Base-by-base conservation (phyloP, 2,329 filamentous ascomycete species). In the Penicillium sp. region DNA sequence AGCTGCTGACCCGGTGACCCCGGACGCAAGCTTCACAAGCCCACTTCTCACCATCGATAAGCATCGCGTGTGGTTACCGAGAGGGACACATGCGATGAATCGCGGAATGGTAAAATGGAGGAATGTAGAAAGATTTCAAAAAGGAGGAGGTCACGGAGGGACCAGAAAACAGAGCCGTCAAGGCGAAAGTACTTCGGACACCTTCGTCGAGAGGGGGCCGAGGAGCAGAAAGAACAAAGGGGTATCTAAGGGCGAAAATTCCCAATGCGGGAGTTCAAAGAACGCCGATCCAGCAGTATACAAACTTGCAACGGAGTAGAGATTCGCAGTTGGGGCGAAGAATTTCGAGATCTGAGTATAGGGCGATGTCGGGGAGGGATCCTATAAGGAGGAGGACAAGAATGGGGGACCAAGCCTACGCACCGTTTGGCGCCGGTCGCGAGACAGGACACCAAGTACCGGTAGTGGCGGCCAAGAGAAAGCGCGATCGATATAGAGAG, bases 1-100 rank as follows among this genome's bases (percentile, higher is more conserved):
- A 99, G 73, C 94, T 96, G 87, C 92, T 97, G 71, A 99, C 94
- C 72, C 94, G 90, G 79, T 99, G 94, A 70, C 94, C 94, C 76
- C 94, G 89, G 72, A 99, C 91, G 79, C 94, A 99, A 77, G 92
- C 92, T 79, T 95, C 90, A 81, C 92, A 97, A 76, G 92, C 92
- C 80, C 85, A 97, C 81, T 97, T 97, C 80, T 96, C 90, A 75
- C 92, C 92, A 81, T 96, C 86, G 74, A 92, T 89, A 73, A 92
- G 81, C 89, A 92, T 92, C 62, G 61, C 63, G 35, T 64, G 63
- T 62, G 65, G 64, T 68, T 67, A 68, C 67, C 71, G 64, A 55
- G 56, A 59, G 51, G 62, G 55, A 66, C 63, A 70, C 70, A 73
- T 73, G 70, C 70, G 70, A 72, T 61, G 63, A 69, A 64, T 68